These are phyloP conservation scores for Xylaria sp. DNA, from an alignment of 495 filamentous ascomycete genomes.

Conservation along the genomic window DNA sequence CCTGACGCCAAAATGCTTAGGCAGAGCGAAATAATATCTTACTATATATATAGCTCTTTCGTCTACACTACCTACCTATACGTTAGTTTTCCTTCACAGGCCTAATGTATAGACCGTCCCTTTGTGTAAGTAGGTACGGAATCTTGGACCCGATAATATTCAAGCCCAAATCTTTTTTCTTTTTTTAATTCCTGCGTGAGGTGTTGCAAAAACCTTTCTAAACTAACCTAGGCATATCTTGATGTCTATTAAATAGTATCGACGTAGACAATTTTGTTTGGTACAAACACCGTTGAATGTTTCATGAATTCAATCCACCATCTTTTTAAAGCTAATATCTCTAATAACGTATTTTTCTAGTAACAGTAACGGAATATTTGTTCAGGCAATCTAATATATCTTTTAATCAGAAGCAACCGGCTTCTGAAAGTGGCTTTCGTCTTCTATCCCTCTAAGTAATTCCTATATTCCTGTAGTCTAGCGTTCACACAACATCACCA, in stretches of 20 bases:
- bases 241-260: not conserved
- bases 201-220: not conserved
- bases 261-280: not conserved
- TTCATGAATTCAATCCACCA: not conserved
- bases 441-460: not conserved
- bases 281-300: not conserved
- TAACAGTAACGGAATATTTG: not conserved
- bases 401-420: no score
- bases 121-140: not conserved
- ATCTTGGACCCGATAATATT: no score
- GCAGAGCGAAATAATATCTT: not conserved
- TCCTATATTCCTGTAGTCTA: not conserved
- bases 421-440: not conserved
- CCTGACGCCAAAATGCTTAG: not conserved
- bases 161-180: no score
- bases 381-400: not conserved
- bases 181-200: no score
- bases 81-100: not conserved
- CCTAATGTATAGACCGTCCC: not conserved
- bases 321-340: not conserved
- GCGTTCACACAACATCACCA: not conserved
- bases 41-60: not conserved
- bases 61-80: not conserved
- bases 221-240: not conserved
- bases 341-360: not conserved